phyloP scores from a whole-genome alignment of 2,329 filamentous ascomycete species.

The Nothophoma quercina region DNA sequence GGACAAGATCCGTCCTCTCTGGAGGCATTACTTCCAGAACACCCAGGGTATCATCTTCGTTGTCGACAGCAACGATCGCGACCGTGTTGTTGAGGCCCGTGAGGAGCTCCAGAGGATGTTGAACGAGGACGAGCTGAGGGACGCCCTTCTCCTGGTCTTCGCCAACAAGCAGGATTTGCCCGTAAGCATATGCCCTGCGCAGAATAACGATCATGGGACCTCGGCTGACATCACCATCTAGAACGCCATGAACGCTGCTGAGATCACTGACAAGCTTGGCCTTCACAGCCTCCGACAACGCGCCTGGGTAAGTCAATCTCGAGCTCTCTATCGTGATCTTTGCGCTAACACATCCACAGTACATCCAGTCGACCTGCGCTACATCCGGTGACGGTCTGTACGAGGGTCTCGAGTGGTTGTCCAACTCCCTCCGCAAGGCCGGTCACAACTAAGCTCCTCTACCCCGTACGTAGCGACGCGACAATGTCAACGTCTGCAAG shows the following conservation, averaged over 20 bases:
- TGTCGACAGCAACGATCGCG: slow-evolving; percentile 91
- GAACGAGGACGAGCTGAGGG: slow-evolving; percentile 97
- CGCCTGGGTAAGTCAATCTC: slow-evolving; percentile 81
- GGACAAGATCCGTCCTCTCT: slow-evolving; percentile 97
- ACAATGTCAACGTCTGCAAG: slow-evolving; percentile 42
- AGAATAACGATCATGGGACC: not conserved
- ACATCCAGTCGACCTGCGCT: slow-evolving; percentile 99
- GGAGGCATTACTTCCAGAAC: slow-evolving; percentile 96
- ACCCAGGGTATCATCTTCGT: slow-evolving; percentile 99
- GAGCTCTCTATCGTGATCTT: slow-evolving; percentile 2
- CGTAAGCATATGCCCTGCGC: slow-evolving; percentile 59
- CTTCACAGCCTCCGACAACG: slow-evolving; percentile 99
- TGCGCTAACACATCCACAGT: slow-evolving; percentile 59
- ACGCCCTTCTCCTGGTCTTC: slow-evolving; percentile 91
- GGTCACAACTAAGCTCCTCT: slow-evolving; percentile 55
- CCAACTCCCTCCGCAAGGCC: slow-evolving; percentile 63
- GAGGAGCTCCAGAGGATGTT: slow-evolving; percentile 97
- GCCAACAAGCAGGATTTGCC: slow-evolving; percentile 98
- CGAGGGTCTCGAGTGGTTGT: slow-evolving; percentile 82
- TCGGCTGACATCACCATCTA: slow-evolving; percentile 49
- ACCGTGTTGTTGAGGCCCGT: slow-evolving; percentile 89
- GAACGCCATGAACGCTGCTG: slow-evolving; percentile 99
- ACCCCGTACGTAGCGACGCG: slow-evolving; percentile 33
- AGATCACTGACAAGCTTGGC: slow-evolving; percentile 99
- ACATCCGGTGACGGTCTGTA: slow-evolving; percentile 99